Evolutionary conservation across 1,139 yeast species (phyloP).

Genomic region (Groenewaldozyma auringiensis): DNA sequence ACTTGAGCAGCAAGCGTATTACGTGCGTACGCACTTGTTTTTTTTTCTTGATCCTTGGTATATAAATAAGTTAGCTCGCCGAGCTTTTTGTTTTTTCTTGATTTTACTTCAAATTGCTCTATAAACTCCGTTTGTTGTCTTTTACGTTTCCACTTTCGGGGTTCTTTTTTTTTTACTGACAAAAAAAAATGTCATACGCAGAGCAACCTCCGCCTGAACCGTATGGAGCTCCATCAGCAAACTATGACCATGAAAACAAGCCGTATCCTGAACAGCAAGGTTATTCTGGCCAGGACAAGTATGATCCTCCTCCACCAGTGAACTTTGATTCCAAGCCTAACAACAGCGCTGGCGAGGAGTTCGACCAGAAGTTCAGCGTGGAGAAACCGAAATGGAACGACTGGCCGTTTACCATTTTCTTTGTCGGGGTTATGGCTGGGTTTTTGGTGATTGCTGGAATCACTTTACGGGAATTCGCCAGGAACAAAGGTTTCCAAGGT

Average conservation of each 20-base stretch:
- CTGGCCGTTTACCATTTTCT: constrained; percentile 45
- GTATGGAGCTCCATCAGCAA: constrained; percentile 5
- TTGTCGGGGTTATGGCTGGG: constrained; percentile 54
- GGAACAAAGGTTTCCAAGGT: constrained; percentile 52
- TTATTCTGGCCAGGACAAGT: constrained; percentile 9
- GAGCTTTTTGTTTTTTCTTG: background rate
- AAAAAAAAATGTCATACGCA: constrained; percentile 9
- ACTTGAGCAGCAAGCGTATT: too few relatives aligned
- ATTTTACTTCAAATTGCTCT: too few relatives aligned
- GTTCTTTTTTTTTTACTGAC: too few relatives aligned
- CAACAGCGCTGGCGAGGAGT: constrained; percentile 36
- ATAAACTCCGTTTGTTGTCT: too few relatives aligned
- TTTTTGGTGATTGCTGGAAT: constrained; percentile 66
- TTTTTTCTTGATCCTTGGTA: too few relatives aligned
- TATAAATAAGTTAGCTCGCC: too few relatives aligned
- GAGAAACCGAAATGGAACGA: constrained; percentile 65
- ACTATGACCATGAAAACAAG: constrained; percentile 5
- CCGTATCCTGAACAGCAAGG: constrained; percentile 11
- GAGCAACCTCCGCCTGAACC: constrained; percentile 9
- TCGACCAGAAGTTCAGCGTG: constrained; percentile 60
- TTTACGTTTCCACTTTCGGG: too few relatives aligned
- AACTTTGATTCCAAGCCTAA: constrained; percentile 23
- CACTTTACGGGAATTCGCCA: constrained; percentile 55
- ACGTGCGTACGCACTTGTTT: too few relatives aligned
- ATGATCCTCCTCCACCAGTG: constrained; percentile 20